Evolutionary conservation across 1,284 basidiomycete species (phyloP), one percentile per base, ranked within the genome.

Genomic region (Afroboletus lepidellus): DNA sequence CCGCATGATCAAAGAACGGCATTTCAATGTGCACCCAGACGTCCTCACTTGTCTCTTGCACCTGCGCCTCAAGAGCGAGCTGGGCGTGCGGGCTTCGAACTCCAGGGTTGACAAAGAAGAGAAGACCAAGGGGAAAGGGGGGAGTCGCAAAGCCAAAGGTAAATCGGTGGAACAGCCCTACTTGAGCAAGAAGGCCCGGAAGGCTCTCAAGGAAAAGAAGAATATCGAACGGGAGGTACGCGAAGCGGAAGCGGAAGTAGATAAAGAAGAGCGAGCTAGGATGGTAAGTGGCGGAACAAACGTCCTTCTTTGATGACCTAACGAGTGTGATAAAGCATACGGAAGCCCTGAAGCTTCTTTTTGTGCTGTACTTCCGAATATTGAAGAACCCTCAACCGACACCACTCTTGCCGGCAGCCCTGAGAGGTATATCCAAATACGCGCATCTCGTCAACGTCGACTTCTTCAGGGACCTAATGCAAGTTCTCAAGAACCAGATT

Each of bases 381-480:
- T 78, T 99, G 59, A 99, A 99, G 74, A 85, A 87, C 64, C 84
- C 91, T 7, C 77, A 77, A n/a, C 85, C 87, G 16, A 89, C 87
- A 4, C 85, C 89, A 7, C 79, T 99, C 9, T 78, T 99, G 20
- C 88, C 94, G 12, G 84, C 91, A 24, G 94, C 94, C 25, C 76
- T 99, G 58, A 87, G 90, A 64, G 97, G 97, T 55, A 89, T 99
- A 62, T 86, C 94, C 6, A 87, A 87, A 72, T 99, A 92, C 65
- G 90, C 96, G 0, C 97, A 99, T 70, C 81, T 98, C 51, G 94
- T 99, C 71, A 99, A 98, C 72, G 83, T 99, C 62, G 97, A 99
- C 70, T 99, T 99, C 74, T 99, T 99, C 84, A 87, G 89, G 60
- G 97, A 99, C 72, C 76, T 99, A 42, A 80, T 99, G 72, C 78